Evolutionary conservation across 1,139 yeast genomes (phyloP).

Genomic region (Lodderomyces oxycetoniae): DNA sequence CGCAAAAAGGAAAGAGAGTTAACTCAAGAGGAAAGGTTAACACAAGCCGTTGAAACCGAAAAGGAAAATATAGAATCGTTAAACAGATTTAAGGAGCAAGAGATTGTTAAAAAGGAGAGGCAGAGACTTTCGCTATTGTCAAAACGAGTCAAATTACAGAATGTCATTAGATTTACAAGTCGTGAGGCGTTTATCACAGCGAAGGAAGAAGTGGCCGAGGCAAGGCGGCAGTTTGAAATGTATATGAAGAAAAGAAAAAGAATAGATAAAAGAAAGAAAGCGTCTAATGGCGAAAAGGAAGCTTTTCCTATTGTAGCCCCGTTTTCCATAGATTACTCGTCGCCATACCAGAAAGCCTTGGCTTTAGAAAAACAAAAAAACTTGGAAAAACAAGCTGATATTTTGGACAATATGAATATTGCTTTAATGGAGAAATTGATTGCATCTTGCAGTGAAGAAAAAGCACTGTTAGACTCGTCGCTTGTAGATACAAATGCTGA

Average conservation of each 20-base stretch:
- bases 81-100: conserved; percentile 77
- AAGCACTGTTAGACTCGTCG: not conserved
- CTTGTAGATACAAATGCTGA: not conserved
- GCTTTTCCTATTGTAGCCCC: conserved; percentile 23
- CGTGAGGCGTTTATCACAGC: conserved; percentile 42
- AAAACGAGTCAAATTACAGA: conserved; percentile 52
- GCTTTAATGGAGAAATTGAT: conserved; percentile 7
- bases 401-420: conserved; percentile 13
- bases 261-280: conserved; percentile 26
- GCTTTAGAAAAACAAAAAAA: conserved; percentile 15
- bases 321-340: conserved; percentile 34
- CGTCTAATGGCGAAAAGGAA: conserved; percentile 11
- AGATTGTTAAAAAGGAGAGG: conserved; percentile 69
- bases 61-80: conserved; percentile 67
- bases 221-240: conserved; percentile 25
- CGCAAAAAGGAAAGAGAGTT: conserved; percentile 45
- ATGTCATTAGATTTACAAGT: conserved; percentile 51
- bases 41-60: conserved; percentile 85
- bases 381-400: conserved; percentile 10
- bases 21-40: conserved; percentile 83
- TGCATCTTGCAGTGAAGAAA: not conserved
- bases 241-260: conserved; percentile 33
- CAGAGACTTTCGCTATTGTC: conserved; percentile 71
- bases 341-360: conserved; percentile 32
- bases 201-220: conserved; percentile 50